Evolutionary conservation across 768 basidiomycete species (phyloP).

Genomic region (Kwoniella dendrophila): DNA sequence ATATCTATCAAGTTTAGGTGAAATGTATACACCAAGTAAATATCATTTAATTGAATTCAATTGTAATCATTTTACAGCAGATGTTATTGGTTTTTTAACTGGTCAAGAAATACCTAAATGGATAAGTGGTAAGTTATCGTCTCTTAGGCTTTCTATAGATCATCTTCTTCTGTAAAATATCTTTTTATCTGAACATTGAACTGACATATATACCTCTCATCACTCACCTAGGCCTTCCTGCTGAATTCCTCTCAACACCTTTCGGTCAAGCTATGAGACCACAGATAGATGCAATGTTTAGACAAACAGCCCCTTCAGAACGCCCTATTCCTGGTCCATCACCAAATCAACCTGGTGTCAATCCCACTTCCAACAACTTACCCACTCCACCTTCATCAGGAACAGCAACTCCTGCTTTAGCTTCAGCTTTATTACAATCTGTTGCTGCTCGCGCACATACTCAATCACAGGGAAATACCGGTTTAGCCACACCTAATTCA

Average conservation of each 20-base stretch:
- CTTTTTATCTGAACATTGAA: no score
- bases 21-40: constrained; percentile 87
- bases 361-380: constrained; percentile 21
- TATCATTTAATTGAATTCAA: constrained; percentile 73
- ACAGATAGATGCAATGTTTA: constrained; percentile 88
- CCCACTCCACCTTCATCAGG: constrained; percentile 53
- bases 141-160: no score
- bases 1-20: constrained; percentile 72
- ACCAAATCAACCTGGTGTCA: constrained; percentile 13
- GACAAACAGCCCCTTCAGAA: constrained; percentile 62
- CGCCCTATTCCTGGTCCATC: constrained; percentile 41
- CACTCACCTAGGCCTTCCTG: constrained; percentile 47
- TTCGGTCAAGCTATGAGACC: constrained; percentile 84
- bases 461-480: constrained; percentile 16
- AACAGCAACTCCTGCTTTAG: constrained; percentile 60
- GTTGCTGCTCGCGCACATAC: constrained; percentile 52
- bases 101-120: constrained; percentile 77
- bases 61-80: constrained; percentile 92
- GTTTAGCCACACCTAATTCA: constrained; percentile 37
- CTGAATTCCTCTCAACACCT: constrained; percentile 84
- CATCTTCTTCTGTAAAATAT: no score
- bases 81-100: constrained; percentile 82
- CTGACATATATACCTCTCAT: background rate
- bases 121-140: constrained; percentile 68
- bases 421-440: constrained; percentile 58